Evolutionary conservation across 2,329 filamentous ascomycete genomes (phyloP).

Genomic region (Capronia coronata): DNA sequence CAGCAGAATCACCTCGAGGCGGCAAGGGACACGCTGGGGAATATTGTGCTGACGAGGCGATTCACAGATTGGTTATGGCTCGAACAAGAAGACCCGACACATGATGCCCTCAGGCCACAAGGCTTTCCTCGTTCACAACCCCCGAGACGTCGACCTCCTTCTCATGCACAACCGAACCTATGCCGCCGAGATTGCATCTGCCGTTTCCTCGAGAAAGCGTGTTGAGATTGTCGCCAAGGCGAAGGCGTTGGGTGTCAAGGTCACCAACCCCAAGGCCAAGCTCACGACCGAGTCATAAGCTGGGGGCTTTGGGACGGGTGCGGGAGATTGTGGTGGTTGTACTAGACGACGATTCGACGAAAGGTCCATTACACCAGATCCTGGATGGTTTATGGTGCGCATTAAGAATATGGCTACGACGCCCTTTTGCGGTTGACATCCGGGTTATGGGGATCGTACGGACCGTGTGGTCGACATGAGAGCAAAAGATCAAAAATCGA

Average conservation of each 20-base stretch:
- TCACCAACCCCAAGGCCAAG: slow-evolving; percentile 98
- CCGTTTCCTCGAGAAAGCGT: slow-evolving; percentile 97
- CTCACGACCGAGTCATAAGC: slow-evolving; percentile 81
- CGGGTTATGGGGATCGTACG: slow-evolving; percentile 5
- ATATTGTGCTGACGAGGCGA: slow-evolving; percentile 20
- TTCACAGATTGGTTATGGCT: slow-evolving; percentile 88
- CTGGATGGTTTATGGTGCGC: slow-evolving; percentile 10
- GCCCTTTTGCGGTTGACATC: slow-evolving; percentile 2
- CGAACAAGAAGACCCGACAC: slow-evolving; percentile 99
- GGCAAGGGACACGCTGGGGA: neutral
- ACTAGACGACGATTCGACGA: slow-evolving; percentile 6
- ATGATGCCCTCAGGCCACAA: slow-evolving; percentile 99
- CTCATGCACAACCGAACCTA: slow-evolving; percentile 99
- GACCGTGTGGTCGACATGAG: slow-evolving; percentile 10
- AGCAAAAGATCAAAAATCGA: slow-evolving; percentile 13
- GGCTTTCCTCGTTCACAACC: slow-evolving; percentile 98
- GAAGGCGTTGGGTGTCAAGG: slow-evolving; percentile 98
- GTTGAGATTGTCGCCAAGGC: slow-evolving; percentile 95
- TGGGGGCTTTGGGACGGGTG: slow-evolving; percentile 30
- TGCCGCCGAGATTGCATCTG: slow-evolving; percentile 97
- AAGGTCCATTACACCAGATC: slow-evolving; percentile 2
- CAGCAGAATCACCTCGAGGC: neutral
- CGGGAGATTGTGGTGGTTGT: slow-evolving; percentile 21
- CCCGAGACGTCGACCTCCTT: slow-evolving; percentile 90
- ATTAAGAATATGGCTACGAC: slow-evolving; percentile 2